Evolutionary conservation across 352 stramenopile species (phyloP), one percentile per base, ranked within the genome.

Genomic region (Plasmopara viticola): DNA sequence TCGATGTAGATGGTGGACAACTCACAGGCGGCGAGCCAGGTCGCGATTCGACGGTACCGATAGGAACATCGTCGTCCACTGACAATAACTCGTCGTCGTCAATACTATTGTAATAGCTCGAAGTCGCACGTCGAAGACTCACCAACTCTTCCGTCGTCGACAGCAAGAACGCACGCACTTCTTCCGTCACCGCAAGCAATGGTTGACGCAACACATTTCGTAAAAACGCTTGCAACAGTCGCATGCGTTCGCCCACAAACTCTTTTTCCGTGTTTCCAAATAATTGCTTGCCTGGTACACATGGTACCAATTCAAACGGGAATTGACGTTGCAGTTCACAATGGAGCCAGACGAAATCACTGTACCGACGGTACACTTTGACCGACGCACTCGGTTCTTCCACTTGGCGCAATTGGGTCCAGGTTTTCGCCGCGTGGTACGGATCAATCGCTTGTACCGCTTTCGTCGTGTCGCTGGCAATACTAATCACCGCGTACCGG

Each of bases 221-320:
- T 31, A 93, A 38, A 60, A 93, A 93, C 7, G 82, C 82, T 62
- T 93, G 79, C 40, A 93, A 55, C 33, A 80, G 53, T 0, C 77
- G 74, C 79, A 93, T 93, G n/a, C 82, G 76, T 54, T 90, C 79
- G 12, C 74, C 76, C 12, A 93, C 82, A 74, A 93, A 93, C 53
- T 93, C 82, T 49, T 83, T 86, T 50, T 87, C 75, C 38, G 87
- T 87, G 67, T 90, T 90, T 54, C 90, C 84, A 30, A 90, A 86
- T 13, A 90, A 43, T 35, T 90, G 79, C 44, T 93, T 93, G 6
- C 66, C 79, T 0, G 82, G 82, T 15, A 93, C 64, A 14, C 68
- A 84, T 17, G 82, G 82, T 10, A 93, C 78, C 30, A 93, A 60
- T 20, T 87, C 70, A 44, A 84, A 86, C 15, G 82, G 82, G 40